Conservation (phyloP, 2,329 filamentous ascomycete genomes). For the Alternaria ventricosa region DNA sequence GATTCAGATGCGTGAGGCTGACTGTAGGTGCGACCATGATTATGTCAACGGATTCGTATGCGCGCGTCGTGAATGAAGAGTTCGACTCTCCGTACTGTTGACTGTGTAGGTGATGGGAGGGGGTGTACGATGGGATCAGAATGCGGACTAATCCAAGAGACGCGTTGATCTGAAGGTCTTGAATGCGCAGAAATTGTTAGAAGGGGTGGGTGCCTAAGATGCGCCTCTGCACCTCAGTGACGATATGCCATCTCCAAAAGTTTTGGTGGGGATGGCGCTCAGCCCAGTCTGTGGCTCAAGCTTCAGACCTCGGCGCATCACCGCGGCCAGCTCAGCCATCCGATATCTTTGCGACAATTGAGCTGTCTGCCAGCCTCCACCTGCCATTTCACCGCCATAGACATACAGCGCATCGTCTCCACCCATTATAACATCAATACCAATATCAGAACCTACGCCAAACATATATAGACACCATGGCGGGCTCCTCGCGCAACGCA, state of each 20-base stretch:
- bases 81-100: neutral
- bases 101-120: neutral
- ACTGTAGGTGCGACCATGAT: conserved; percentile 41
- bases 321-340: conserved; percentile 8
- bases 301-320: conserved; percentile 31
- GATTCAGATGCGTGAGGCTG: conserved; percentile 60
- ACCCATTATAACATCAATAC: neutral
- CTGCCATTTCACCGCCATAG: neutral
- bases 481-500: conserved; percentile 39
- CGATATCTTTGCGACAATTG: conserved; percentile 2
- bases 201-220: neutral
- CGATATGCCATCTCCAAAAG: conserved; percentile 23
- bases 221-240: neutral
- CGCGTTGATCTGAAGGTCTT: neutral
- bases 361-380: neutral
- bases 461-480: conserved; percentile 27
- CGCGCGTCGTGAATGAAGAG: neutral
- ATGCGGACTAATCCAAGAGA: neutral
- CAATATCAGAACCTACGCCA: neutral
- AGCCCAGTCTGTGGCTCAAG: conserved; percentile 25
- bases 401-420: neutral
- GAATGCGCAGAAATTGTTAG: neutral
- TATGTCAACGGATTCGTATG: neutral
- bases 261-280: conserved; percentile 34
- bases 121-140: neutral